Evolutionary conservation across 805 yeast genomes (phyloP).

Genomic region (Cyberlindnera samutprakarnensis): DNA sequence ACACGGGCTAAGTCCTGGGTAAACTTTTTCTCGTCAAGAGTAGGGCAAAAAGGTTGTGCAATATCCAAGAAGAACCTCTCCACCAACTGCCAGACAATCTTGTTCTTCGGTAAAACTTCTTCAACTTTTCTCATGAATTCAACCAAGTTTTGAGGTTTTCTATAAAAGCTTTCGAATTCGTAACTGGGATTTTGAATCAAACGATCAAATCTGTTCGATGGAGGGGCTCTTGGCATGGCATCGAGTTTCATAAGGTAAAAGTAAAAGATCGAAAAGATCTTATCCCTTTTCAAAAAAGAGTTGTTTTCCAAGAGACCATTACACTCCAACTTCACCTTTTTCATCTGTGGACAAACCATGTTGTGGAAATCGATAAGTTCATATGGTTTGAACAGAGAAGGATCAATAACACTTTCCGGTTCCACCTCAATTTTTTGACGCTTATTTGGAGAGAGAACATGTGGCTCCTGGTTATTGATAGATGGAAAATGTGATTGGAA

Average conservation of each 20-base stretch:
- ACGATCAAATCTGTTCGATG: conserved; percentile 7
- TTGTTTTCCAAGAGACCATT: conserved; percentile 17
- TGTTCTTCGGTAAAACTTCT: conserved; percentile 43
- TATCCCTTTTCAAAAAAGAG: conserved; percentile 15
- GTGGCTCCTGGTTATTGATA: background rate
- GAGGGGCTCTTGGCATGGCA: background rate
- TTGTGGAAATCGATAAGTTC: conserved; percentile 11
- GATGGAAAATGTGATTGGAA: too few relatives aligned
- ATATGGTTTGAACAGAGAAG: conserved; percentile 7
- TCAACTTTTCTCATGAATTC: conserved; percentile 23
- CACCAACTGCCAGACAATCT: conserved; percentile 47
- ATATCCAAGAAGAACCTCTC: conserved; percentile 40
- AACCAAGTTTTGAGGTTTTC: conserved; percentile 9
- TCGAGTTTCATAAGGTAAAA: conserved; percentile 5
- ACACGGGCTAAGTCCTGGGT: conserved; percentile 31
- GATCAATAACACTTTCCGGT: conserved; percentile 11
- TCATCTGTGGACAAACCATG: conserved; percentile 9
- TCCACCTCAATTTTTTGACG: background rate
- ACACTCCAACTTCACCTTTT: conserved; percentile 9
- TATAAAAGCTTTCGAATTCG: conserved; percentile 13
- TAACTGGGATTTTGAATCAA: conserved; percentile 12
- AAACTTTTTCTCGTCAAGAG: conserved; percentile 47
- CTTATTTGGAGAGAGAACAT: background rate
- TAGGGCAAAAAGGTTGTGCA: conserved; percentile 51
- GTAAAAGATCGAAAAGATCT: conserved; percentile 8